These are phyloP conservation scores for Exophiala calicioides DNA, from an alignment of 2,329 filamentous ascomycete species.

Conservation along the genomic window DNA sequence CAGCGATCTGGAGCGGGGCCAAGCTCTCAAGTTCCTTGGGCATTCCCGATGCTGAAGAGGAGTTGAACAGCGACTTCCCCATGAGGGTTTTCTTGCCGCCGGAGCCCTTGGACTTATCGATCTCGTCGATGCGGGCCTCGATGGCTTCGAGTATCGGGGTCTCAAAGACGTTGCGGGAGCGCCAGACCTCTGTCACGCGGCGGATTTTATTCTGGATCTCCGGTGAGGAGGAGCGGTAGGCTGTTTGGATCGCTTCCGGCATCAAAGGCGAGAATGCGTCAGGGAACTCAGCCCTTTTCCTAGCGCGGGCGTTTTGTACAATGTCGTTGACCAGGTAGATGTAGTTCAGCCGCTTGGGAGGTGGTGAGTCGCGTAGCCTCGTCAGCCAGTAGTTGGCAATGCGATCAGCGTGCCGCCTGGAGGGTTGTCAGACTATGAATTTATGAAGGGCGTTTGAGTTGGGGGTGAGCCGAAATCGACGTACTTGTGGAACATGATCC, in stretches of 20 bases:
- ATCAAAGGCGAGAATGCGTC: conserved; percentile 88
- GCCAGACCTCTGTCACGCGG: conserved; percentile 93
- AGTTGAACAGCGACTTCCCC: conserved; percentile 71
- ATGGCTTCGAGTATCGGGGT: conserved; percentile 74
- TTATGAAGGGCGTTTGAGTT: conserved; percentile 5
- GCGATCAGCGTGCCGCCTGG: conserved; percentile 84
- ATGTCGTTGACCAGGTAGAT: conserved; percentile 98
- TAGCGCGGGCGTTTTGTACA: conserved; percentile 90
- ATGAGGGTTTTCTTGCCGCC: conserved; percentile 55
- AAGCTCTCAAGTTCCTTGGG: conserved; percentile 77
- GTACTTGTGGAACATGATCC: conserved; percentile 99
- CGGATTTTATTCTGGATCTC: conserved; percentile 87
- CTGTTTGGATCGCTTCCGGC: conserved; percentile 83
- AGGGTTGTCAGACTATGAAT: conserved; percentile 14
- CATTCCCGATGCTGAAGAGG: conserved; percentile 53
- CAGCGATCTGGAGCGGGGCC: conserved; percentile 70
- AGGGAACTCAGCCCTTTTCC: conserved; percentile 89
- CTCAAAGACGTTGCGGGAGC: conserved; percentile 82
- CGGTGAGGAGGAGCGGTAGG: conserved; percentile 83
- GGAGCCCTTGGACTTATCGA: conserved; percentile 55
- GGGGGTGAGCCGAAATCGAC: background rate
- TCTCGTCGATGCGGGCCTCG: conserved; percentile 73
- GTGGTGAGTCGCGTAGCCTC: conserved; percentile 80
- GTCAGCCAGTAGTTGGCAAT: conserved; percentile 92
- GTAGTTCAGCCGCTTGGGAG: conserved; percentile 82